Evolutionary conservation across 108 stramenopile genomes (phyloP), one percentile per base, ranked within the genome.

Genomic region (Pseudonitzschia multiseries): DNA sequence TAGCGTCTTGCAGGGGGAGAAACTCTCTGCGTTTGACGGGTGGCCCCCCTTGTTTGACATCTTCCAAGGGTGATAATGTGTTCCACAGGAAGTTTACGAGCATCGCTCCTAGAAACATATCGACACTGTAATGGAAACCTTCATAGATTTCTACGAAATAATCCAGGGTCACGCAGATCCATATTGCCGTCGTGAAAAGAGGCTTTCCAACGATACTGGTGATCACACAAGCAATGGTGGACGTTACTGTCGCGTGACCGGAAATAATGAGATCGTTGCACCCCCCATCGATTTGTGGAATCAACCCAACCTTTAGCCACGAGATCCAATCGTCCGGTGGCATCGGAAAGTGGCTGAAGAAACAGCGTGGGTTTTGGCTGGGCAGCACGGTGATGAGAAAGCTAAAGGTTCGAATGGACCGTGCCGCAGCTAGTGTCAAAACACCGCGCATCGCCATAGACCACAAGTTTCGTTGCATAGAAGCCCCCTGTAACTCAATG

Each of bases 181-280:
- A 91, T 20, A 93, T 61, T 9, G 87, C 88, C 0, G 78, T 40
- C 9, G 82, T 79, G 68, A 93, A 93, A 4, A 68, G 41, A 12
- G 72, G 69, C 54, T 91, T 84, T 15, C 65, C 70, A 12, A 83
- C 78, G 5, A 81, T 77, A 26, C 87, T 88, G 24, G 83, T 81
- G 24, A 75, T 69, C 18, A 86, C 74, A 75, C 90, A 91, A 1
- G 88, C 88, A 48, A 93, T 66, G 15, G 87, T 86, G 13, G 88
- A 81, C 13, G 87, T 85, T 3, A 90, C 88, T 0, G 92, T 93
- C 14, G 92, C 89, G 81, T 93, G 92, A n/a, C 92, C 92, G 28
- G 84, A 86, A 17, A 93, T 77, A 42, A 93, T 93, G 41, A 93
- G 71, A 80, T 93, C 92, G 70, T 93, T 93, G 76, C 92, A 93